Evolutionary conservation across 1,139 yeast genomes (phyloP), one percentile per base, ranked within the genome.

Genomic region (Protomyces macrosporus): DNA sequence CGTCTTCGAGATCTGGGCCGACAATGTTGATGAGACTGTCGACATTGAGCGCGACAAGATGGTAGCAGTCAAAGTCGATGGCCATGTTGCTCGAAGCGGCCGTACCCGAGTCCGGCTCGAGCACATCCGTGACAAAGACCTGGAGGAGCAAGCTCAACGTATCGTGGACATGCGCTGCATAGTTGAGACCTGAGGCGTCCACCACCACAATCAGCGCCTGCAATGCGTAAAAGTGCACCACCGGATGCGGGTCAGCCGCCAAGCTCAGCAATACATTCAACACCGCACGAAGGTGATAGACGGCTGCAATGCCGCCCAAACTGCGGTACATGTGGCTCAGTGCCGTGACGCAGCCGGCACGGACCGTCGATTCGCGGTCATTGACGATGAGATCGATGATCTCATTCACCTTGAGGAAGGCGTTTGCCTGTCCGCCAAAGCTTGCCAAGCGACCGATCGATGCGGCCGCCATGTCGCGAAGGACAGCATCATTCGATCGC

Each of bases 191-290:
- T 4, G 82, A 77, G 55, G 78, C 76, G 59, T 83, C 84, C 58
- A 90, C 78, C 12, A 88, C 75, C 5, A 81, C 76, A 2, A 81
- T 74, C 48, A 88, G 73, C 0, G 95, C 82, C 61, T 81, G 81
- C 67, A 90, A 73, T 0, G 95, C 81, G 79, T 89, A 87, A 65
- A 82, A 81, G 71, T 88, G 90, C 12, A 93, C 90, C 2, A 83
- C 77, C 0, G 97, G 96, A 71, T 91, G 93, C 0, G 96, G 95
- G 74, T 91, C 98, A 45, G 77, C 77, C 2, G 87, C 75, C 54
- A 91, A 77, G 32, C 88, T 86, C 16, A 80, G 74, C 7, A 86
- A 72, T 4, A 89, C 84, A 50, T 84, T 84, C 65, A 81, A 78
- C 10, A 87, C 81, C 1, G 77, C 71, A 57, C 75, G 74, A 66